Percentiles rank a stretch among this genome's conserved stretches.
phyloP scores from a whole-genome alignment of 139 green algal genomes.

The Micractinium conductrix region DNA sequence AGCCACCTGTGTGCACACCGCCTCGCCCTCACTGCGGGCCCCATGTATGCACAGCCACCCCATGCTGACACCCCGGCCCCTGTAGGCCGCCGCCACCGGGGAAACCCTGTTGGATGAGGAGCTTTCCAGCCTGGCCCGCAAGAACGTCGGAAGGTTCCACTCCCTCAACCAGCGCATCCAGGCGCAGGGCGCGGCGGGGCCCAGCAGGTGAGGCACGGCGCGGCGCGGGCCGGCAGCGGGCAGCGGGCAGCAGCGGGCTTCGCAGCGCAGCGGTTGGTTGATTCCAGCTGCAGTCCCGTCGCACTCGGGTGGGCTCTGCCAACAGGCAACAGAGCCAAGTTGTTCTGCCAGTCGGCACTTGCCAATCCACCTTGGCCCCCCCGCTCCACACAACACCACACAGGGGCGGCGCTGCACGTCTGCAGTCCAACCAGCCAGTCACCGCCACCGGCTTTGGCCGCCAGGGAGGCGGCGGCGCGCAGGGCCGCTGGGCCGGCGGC shows the following conservation, averaged over 20 bases:
- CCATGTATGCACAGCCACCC: no score
- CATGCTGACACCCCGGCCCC: no score
- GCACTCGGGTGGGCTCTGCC: no score
- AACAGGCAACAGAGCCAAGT: no score
- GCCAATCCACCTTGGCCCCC: no score
- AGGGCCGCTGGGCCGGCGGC: neutral
- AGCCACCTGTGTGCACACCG: no score
- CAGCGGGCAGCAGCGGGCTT: no score
- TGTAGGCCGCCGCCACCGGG: conserved; percentile 68
- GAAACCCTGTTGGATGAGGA: conserved; percentile 61
- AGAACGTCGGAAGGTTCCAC: conserved; percentile 62
- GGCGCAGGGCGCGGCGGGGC: conserved; percentile 6
- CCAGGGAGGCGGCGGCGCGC: neutral
- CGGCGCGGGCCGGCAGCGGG: no score
- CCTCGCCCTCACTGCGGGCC: neutral
- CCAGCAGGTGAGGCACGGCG: neutral
- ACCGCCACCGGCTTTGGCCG: conserved; percentile 16
- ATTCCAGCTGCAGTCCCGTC: no score
- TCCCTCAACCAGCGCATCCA: conserved; percentile 66
- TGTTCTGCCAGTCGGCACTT: no score
- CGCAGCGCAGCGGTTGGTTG: no score
- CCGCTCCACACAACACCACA: no score
- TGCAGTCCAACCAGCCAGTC: conserved; percentile 14
- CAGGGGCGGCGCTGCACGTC: conserved; percentile 26
- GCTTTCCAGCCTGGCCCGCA: conserved; percentile 61